phyloP scores from a whole-genome alignment of 2,329 filamentous ascomycete species.

The Aspergillus aculeatinus region DNA sequence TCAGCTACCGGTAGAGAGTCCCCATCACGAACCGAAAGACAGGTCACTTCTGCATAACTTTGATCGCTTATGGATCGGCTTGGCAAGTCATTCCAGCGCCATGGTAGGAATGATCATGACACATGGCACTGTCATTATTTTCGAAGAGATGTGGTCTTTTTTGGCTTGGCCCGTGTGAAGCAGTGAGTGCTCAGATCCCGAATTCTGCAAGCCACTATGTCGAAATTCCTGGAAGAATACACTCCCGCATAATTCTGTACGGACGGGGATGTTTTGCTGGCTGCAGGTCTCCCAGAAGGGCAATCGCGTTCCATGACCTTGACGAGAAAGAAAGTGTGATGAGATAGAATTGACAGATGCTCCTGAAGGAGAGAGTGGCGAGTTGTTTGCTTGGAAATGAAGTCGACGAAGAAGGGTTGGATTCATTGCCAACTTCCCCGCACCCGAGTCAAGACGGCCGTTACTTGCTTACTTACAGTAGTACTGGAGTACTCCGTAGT shows the following conservation, averaged over 20 bases:
- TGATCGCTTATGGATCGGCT: background rate
- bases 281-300: background rate
- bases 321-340: background rate
- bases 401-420: conserved; percentile 7
- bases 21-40: background rate
- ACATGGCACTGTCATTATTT: background rate
- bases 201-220: conserved; percentile 16
- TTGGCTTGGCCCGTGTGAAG: conserved; percentile 9
- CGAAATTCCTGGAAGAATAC: conserved; percentile 14
- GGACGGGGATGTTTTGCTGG: conserved; percentile 4
- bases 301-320: background rate
- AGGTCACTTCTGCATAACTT: background rate
- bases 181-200: conserved; percentile 8
- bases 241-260: conserved; percentile 4
- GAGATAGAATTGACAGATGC: background rate
- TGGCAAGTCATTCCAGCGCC: background rate
- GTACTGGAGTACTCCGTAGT: no score
- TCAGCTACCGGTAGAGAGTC: background rate
- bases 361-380: background rate
- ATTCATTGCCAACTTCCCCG: conserved; percentile 16
- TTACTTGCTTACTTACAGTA: background rate
- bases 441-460: conserved; percentile 6
- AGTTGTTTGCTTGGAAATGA: background rate
- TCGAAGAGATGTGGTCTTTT: background rate
- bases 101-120: background rate